A percentile compares a stretch with the other conserved stretches of the same genome.
These are phyloP conservation scores for Botrytis medusae DNA, from an alignment of 2,329 filamentous ascomycete species.

Conservation along the genomic window DNA sequence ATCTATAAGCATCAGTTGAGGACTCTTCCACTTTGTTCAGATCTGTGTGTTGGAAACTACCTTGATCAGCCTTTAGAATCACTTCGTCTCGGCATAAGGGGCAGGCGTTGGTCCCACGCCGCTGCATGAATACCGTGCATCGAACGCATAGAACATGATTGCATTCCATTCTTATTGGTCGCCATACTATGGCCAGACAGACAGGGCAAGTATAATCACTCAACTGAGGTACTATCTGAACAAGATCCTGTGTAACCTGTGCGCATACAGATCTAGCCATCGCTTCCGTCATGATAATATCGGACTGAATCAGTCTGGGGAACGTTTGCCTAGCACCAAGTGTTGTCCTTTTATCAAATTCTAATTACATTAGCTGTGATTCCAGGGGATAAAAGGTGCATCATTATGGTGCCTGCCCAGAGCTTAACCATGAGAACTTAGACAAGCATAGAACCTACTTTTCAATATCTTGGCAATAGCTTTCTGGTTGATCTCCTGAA, in stretches of 20 bases:
- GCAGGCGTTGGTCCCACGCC: constrained; percentile 65
- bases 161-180: constrained; percentile 75
- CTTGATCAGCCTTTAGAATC: constrained; percentile 67
- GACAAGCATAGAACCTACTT: constrained; percentile 51
- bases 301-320: constrained; percentile 56
- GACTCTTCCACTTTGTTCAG: background rate
- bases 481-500: constrained; percentile 78
- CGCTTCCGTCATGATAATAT: constrained; percentile 61
- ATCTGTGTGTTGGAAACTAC: constrained; percentile 43
- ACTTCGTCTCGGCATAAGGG: constrained; percentile 74
- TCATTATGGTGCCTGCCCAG: background rate
- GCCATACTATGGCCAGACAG: constrained; percentile 76
- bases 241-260: constrained; percentile 69
- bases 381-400: no score
- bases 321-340: constrained; percentile 66
- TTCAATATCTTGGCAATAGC: constrained; percentile 84
- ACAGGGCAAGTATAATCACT: constrained; percentile 82
- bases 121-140: constrained; percentile 78
- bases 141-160: constrained; percentile 80
- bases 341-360: constrained; percentile 84
- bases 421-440: background rate
- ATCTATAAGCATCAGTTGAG: constrained; percentile 45
- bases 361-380: constrained; percentile 42
- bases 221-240: constrained; percentile 75
- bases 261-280: constrained; percentile 76